These are phyloP conservation scores for Paraglomus brasilianum DNA, from an alignment of 192 early-diverging fungal genomes.

Conservation along the genomic window DNA sequence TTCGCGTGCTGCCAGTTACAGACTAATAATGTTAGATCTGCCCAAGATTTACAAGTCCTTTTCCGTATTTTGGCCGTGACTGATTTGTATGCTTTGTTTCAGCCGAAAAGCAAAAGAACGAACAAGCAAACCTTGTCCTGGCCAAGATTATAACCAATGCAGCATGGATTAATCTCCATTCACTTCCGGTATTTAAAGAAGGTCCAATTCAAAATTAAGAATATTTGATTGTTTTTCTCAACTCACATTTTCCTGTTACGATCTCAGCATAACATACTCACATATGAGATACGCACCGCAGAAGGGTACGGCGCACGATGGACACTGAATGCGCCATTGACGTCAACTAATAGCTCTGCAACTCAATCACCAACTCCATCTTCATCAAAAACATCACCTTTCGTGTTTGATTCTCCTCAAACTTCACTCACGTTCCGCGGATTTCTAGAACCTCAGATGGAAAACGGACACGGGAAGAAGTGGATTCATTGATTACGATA, in stretches of 20 bases:
- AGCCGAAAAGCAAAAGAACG: slow-evolving; percentile 33
- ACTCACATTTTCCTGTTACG: not conserved
- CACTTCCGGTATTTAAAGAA: slow-evolving; percentile 20
- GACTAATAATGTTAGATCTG: no score
- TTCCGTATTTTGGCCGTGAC: not conserved
- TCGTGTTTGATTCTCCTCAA: not conserved
- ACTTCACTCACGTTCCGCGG: slow-evolving; percentile 30
- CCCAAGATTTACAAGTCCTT: no score
- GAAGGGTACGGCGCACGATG: slow-evolving; percentile 35
- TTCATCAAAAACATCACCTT: not conserved
- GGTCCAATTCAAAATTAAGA: no score
- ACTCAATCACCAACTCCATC: not conserved
- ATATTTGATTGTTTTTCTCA: not conserved
- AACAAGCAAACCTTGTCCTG: slow-evolving; percentile 31
- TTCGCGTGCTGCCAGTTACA: no score
- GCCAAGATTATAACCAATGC: slow-evolving; percentile 29
- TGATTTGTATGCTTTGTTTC: not conserved
- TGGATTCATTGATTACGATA: slow-evolving; percentile 32
- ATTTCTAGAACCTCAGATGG: slow-evolving; percentile 36
- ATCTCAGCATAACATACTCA: slow-evolving; percentile 30
- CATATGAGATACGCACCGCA: slow-evolving; percentile 30
- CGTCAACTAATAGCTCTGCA: not conserved
- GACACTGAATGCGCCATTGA: slow-evolving; percentile 10
- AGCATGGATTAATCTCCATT: slow-evolving; percentile 37
- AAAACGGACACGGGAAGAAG: slow-evolving; percentile 31